Percentiles rank a stretch among this genome's conserved stretches.
Conservation (phyloP, 306 rosid species). For the Adenanthera pavonina region DNA sequence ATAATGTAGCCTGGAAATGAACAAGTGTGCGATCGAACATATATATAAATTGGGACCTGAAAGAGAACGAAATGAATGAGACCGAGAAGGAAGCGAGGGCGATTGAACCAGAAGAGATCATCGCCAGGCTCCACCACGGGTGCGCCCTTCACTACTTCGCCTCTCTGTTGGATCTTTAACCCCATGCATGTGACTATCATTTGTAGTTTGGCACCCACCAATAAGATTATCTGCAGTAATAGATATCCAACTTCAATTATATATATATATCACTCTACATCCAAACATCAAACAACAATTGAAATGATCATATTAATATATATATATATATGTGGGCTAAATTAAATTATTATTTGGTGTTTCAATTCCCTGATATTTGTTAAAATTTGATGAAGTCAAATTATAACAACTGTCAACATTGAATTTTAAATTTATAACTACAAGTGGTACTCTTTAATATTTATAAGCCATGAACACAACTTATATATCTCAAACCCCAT, state of each 20-base stretch:
- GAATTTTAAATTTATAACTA: no score
- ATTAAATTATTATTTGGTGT: no score
- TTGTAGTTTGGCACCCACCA: conserved; percentile 81
- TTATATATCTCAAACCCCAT: no score
- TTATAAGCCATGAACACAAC: no score
- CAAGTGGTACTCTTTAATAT: no score
- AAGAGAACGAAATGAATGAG: conserved; percentile 77
- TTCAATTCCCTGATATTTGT: no score
- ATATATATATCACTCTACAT: no score
- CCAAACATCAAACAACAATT: no score
- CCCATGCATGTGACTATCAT: conserved; percentile 81
- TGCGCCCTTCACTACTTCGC: conserved; percentile 74
- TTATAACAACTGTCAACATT: no score
- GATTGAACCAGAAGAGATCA: conserved; percentile 80
- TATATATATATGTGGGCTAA: no score
- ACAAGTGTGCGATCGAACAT: not conserved
- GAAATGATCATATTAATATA: no score
- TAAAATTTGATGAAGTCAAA: no score
- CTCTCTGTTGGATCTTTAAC: conserved; percentile 65
- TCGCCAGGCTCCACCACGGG: conserved; percentile 81
- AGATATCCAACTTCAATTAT: not conserved
- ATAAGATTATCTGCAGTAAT: conserved; percentile 61
- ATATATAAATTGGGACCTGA: conserved; percentile 49
- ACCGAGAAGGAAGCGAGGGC: conserved; percentile 65
- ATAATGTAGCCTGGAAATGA: not conserved